Base-by-base conservation (phyloP, 2,329 filamentous ascomycete species). In the Scytalidium lignicola region DNA sequence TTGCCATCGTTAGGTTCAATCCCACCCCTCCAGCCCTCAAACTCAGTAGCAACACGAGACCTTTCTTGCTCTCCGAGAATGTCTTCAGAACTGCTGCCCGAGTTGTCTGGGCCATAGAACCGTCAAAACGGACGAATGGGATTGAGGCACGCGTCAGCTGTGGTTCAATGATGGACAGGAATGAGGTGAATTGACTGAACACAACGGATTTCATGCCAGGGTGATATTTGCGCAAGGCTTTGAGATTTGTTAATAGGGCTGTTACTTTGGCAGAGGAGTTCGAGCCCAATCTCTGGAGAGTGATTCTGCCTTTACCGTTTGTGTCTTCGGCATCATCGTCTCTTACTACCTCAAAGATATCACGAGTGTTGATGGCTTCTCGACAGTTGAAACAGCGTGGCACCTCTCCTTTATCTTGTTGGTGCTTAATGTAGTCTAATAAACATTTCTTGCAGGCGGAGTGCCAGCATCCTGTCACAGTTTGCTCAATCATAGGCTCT, bases 141-240 rank as follows among this genome's bases (percentile, higher is more conserved):
- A 99, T 88, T 37, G 86, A 84, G 13, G 83, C 82, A 40, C 82
- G 79, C 1, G 72, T 65, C 3, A 99, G 78, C 0, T 90, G 88
- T 0, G 90, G 88, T 56, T 90, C 86, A 55, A 99, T 95, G 12
- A 99, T 81, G 55, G 90, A 85, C 58, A 99, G 80, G 67, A 97
- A 99, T 0, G 91, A 95, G 0, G 93, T 99, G 67, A 99, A 99
- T 67, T 99, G 93, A 49, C 88, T 93, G 70, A 99, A 99, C 26
- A 99, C 85, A 19, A 97, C 91, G 1, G 88, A 90, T 69, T 96
- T 97, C 44, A 85, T 86, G 4, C 68, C 74, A 0, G 84, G 79
- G n/a, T 86, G 73, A 44, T 81, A 75, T 49, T 74, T 78, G 9
- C 86, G 82, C 7, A 95, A 70, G 1, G 74, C 71, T 40, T 86